Conservation (phyloP, 768 basidiomycete genomes). For the Kockovaella imperatae region DNA sequence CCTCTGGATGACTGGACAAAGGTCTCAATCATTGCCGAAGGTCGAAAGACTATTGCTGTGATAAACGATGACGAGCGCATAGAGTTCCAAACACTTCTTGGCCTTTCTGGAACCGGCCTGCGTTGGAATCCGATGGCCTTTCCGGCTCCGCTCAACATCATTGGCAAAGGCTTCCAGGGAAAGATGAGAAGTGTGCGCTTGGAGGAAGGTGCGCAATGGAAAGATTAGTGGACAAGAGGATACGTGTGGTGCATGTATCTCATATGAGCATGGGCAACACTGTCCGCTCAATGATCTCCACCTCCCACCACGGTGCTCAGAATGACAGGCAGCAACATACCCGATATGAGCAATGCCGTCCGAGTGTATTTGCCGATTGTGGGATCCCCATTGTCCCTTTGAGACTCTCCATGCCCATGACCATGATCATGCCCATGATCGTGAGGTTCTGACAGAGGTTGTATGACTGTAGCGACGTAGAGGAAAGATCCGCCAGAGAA, state of each 20-base stretch:
- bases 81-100: not conserved
- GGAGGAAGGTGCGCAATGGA: too few relatives aligned
- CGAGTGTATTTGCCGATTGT: slow-evolving; percentile 49
- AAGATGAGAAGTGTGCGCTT: not conserved
- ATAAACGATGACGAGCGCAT: not conserved
- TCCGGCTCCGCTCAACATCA: not conserved
- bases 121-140: not conserved
- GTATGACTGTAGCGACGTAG: slow-evolving; percentile 87
- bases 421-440: slow-evolving; percentile 40
- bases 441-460: slow-evolving; percentile 52
- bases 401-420: slow-evolving; percentile 41
- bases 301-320: slow-evolving; percentile 55
- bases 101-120: not conserved
- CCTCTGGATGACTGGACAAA: not conserved
- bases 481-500: slow-evolving; percentile 89
- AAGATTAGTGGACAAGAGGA: too few relatives aligned
- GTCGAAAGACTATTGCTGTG: not conserved
- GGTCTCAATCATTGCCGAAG: not conserved
- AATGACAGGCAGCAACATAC: slow-evolving; percentile 65
- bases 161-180: not conserved
- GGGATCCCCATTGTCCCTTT: slow-evolving; percentile 43
- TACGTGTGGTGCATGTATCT: too few relatives aligned
- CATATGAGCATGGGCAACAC: too few relatives aligned
- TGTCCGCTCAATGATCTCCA: slow-evolving; percentile 54
- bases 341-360: slow-evolving; percentile 54